phyloP scores from a whole-genome alignment of 108 stramenopile species.

The Aurantiochytrium sp. region DNA sequence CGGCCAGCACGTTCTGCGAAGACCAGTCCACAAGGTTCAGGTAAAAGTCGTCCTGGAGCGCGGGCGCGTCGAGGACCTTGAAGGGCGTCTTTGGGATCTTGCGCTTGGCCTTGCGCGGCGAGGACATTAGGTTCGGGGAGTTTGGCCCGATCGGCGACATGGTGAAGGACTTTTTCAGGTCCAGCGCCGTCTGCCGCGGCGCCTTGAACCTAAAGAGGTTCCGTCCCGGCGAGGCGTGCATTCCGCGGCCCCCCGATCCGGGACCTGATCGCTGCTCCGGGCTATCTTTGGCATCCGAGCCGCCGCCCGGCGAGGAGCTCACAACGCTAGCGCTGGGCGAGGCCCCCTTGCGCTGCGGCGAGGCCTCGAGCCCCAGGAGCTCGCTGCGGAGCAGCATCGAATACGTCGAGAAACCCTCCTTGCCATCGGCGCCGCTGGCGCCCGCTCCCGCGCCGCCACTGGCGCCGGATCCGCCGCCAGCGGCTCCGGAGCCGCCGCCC shows the following conservation, averaged over 20 bases:
- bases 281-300: slow-evolving; percentile 28
- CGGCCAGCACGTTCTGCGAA: slow-evolving; percentile 87
- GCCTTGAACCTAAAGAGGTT: slow-evolving; percentile 24
- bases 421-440: not conserved
- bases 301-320: not conserved
- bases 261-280: not conserved
- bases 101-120: slow-evolving; percentile 42
- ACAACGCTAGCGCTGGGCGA: not conserved
- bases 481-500: not conserved
- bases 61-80: slow-evolving; percentile 97
- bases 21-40: slow-evolving; percentile 96
- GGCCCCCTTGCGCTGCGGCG: not conserved
- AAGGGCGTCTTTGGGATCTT: slow-evolving; percentile 67
- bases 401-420: slow-evolving; percentile 37
- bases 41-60: slow-evolving; percentile 97
- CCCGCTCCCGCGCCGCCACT: not conserved
- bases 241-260: not conserved
- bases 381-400: slow-evolving; percentile 46
- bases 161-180: not conserved
- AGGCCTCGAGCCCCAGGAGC: slow-evolving; percentile 41
- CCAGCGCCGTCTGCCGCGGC: not conserved
- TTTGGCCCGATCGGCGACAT: slow-evolving; percentile 32
- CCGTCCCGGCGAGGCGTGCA: not conserved
- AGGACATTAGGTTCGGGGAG: slow-evolving; percentile 41
- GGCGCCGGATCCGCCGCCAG: not conserved